Conservation (phyloP, 2,329 filamentous ascomycete species). For the Aspergillus jensenii region DNA sequence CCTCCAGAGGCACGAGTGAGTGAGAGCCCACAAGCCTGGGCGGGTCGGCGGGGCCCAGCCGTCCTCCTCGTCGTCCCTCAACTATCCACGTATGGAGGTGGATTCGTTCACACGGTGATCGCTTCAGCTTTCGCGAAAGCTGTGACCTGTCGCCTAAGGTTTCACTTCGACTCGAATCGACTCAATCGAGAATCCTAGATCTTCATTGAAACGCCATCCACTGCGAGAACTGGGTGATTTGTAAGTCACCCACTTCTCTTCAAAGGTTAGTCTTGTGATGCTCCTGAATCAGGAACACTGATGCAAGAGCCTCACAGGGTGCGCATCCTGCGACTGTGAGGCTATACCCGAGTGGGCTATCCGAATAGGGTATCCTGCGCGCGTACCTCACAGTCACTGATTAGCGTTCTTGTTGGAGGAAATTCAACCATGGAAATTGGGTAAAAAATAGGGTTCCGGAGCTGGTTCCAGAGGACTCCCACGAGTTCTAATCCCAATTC, state of each 20-base stretch:
- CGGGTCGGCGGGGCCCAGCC: not conserved
- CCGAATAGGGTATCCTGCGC: constrained; percentile 3
- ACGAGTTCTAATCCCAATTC: not conserved
- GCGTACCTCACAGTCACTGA: not conserved
- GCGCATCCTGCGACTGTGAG: not conserved
- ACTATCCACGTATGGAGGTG: not conserved
- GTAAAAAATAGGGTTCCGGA: not conserved
- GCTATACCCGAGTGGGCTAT: not conserved
- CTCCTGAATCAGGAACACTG: not conserved
- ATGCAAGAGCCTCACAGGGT: not conserved
- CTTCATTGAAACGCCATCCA: not conserved
- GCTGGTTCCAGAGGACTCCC: constrained; percentile 2
- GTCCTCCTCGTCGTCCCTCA: not conserved
- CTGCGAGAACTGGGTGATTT: not conserved
- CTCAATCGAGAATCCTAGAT: not conserved
- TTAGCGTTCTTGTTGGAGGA: not conserved
- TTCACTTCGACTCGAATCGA: not conserved
- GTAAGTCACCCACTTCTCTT: not conserved
- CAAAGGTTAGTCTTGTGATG: not conserved
- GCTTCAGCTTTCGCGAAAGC: not conserved
- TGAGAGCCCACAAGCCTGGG: not conserved
- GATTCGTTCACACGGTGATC: not conserved
- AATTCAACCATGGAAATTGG: not conserved
- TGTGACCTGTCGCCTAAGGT: not conserved
- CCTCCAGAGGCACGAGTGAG: not conserved